Conservation (phyloP, 148 eudicot species). For the Rhododendron molle region DNA sequence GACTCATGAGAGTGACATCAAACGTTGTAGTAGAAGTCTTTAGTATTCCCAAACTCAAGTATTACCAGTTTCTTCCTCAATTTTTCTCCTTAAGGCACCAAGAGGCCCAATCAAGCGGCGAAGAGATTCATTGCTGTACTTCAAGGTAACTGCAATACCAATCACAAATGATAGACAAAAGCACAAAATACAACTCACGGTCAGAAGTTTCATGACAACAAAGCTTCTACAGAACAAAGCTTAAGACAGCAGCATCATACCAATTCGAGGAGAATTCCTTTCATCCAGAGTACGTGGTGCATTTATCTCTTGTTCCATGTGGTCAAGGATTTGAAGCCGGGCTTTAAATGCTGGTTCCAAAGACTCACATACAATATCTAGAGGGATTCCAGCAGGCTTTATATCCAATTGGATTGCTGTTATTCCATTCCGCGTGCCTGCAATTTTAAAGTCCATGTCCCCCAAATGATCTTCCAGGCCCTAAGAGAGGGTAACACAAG, state of each 20-base stretch:
- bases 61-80: constrained; percentile 87
- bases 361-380: constrained; percentile 83
- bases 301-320: constrained; percentile 76
- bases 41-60: constrained; percentile 4
- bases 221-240: background rate
- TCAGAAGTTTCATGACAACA: background rate
- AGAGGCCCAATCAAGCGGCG: constrained; percentile 87
- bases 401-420: constrained; percentile 96
- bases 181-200: background rate
- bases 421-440: constrained; percentile 91
- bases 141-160: constrained; percentile 57
- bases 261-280: constrained; percentile 64
- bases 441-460: constrained; percentile 97
- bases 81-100: constrained; percentile 77
- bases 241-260: constrained; percentile 27
- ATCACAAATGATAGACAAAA: background rate
- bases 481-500: constrained; percentile 23
- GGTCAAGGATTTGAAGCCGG: constrained; percentile 84
- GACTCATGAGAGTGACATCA: background rate
- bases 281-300: constrained; percentile 65
- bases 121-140: constrained; percentile 72
- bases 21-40: background rate
- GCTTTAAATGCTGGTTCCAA: constrained; percentile 80
- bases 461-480: constrained; percentile 98
- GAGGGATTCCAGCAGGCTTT: constrained; percentile 95